Percentiles rank a stretch among this genome's conserved stretches.
phyloP scores from a whole-genome alignment of 495 filamentous ascomycete genomes.

The Trichoderma parareesei region DNA sequence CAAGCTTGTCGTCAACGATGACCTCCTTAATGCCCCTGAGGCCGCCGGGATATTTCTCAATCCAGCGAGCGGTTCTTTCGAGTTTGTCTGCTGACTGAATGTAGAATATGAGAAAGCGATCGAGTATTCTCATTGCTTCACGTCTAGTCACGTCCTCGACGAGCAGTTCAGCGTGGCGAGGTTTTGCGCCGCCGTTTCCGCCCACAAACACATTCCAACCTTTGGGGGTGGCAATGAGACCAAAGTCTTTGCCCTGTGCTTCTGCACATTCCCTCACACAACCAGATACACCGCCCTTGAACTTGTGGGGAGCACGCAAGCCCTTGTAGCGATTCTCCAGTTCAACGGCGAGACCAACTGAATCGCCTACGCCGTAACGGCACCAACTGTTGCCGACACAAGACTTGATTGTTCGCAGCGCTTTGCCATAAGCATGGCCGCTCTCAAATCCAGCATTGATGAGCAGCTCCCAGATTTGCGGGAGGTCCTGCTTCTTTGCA shows the following conservation, averaged over 20 bases:
- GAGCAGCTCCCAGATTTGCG: slow-evolving; percentile 80
- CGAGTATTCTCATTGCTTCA: slow-evolving; percentile 77
- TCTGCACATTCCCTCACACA: slow-evolving; percentile 94
- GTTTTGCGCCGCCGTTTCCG: slow-evolving; percentile 88
- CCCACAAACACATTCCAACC: slow-evolving; percentile 93
- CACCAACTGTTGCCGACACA: slow-evolving; percentile 97
- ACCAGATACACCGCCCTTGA: slow-evolving; percentile 88
- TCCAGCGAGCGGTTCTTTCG: slow-evolving; percentile 87
- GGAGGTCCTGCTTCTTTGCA: slow-evolving; percentile 83
- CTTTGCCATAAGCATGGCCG: slow-evolving; percentile 92
- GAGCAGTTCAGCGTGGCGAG: slow-evolving; percentile 77
- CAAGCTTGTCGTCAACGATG: slow-evolving; percentile 80
- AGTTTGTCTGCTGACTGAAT: slow-evolving; percentile 94
- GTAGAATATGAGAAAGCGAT: slow-evolving; percentile 93
- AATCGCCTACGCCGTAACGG: slow-evolving; percentile 86
- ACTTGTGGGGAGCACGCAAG: slow-evolving; percentile 82
- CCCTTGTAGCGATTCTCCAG: slow-evolving; percentile 94
- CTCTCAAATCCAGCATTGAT: slow-evolving; percentile 91
- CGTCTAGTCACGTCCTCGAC: slow-evolving; percentile 84
- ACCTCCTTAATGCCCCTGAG: slow-evolving; percentile 80
- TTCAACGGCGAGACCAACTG: slow-evolving; percentile 92
- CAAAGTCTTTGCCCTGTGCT: slow-evolving; percentile 96
- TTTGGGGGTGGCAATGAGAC: slow-evolving; percentile 88
- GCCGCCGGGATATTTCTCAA: slow-evolving; percentile 80
- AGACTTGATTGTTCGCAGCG: slow-evolving; percentile 84